Conservation (phyloP, 371 early-diverging fungal genomes). For the Mortierella polycephala region DNA sequence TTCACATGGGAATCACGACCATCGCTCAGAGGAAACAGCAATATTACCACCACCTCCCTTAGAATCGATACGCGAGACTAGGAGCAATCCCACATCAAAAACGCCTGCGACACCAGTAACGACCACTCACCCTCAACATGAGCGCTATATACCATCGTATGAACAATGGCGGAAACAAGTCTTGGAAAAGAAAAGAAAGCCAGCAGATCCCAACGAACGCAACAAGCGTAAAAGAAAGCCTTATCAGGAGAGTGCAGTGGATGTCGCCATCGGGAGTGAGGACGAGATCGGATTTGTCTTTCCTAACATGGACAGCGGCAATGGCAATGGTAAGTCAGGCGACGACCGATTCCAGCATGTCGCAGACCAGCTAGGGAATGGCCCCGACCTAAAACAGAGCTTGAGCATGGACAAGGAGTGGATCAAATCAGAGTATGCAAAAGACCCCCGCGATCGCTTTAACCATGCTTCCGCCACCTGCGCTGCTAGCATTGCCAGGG, state of each 20-base stretch:
- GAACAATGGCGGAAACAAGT: constrained; percentile 55
- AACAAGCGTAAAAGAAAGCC: constrained; percentile 49
- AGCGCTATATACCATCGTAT: constrained; percentile 51
- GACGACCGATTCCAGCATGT: constrained; percentile 30
- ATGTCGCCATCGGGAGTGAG: constrained; percentile 47
- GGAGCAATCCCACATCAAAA: not conserved
- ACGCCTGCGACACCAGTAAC: constrained; percentile 1
- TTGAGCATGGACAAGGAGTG: constrained; percentile 18
- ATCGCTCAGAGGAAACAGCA: not conserved
- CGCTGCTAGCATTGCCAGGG: constrained; percentile 87
- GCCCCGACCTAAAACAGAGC: constrained; percentile 30
- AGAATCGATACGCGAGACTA: no score
- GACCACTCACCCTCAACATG: constrained; percentile 12
- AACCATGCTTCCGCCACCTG: constrained; percentile 96
- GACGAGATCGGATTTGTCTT: constrained; percentile 51
- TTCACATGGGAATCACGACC: not conserved
- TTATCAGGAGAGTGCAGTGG: constrained; percentile 47
- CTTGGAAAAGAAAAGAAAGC: constrained; percentile 42
- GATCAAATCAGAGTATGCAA: constrained; percentile 52
- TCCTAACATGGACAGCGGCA: constrained; percentile 36
- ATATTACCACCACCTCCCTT: not conserved
- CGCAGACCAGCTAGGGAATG: constrained; percentile 36
- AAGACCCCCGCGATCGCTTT: constrained; percentile 81
- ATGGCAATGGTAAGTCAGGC: constrained; percentile 12
- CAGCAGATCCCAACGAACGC: constrained; percentile 29